Evolutionary conservation across 129 eudicot genomes (phyloP).

Genomic region (Kitagawia praeruptora): DNA sequence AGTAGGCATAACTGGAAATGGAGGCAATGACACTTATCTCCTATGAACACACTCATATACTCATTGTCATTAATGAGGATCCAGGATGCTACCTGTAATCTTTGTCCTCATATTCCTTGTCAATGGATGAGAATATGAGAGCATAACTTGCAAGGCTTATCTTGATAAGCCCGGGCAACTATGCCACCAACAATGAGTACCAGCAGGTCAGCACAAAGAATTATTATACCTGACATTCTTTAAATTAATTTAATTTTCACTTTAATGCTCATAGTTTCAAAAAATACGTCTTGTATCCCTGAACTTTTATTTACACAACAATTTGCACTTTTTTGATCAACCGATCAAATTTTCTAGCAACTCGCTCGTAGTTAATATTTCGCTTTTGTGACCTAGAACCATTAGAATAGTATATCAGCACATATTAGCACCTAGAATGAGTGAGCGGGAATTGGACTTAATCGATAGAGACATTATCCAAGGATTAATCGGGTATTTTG

Average conservation of each 20-base stretch:
- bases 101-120: neutral
- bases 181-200: neutral
- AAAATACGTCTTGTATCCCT: neutral
- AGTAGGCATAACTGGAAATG: neutral
- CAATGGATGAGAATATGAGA: neutral
- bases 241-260: fast-evolving
- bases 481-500: no score
- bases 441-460: no score
- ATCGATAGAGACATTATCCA: no score
- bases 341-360: no score
- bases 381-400: no score
- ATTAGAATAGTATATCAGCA: no score
- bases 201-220: neutral
- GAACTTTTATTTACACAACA: neutral
- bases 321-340: neutral
- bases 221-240: neutral
- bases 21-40: neutral
- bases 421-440: no score
- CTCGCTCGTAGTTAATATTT: no score
- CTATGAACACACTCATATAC: neutral
- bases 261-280: neutral
- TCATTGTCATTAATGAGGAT: no score
- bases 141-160: neutral
- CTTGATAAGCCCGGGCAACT: neutral
- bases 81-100: neutral